phyloP scores from a whole-genome alignment of 208 protist genomes.

The Leishmania lainsoni region DNA sequence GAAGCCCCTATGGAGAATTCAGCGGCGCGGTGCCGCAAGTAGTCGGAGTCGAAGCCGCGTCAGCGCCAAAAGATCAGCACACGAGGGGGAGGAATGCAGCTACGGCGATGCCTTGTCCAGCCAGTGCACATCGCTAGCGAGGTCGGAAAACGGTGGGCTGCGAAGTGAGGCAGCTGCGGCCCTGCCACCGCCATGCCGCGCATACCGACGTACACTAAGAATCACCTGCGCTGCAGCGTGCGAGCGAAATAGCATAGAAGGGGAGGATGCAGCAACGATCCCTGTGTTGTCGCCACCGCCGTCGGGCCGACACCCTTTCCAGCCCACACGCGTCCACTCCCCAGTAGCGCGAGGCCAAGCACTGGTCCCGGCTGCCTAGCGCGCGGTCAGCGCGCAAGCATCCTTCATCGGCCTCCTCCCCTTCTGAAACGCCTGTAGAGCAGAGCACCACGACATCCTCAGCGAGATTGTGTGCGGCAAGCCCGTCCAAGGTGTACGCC shows the following conservation, averaged over 20 bases:
- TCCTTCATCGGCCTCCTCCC: not conserved
- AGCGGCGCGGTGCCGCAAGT: not conserved
- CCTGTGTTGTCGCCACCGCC: not conserved
- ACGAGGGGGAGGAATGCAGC: not conserved
- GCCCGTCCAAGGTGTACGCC: conserved; percentile 7
- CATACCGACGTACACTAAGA: conserved; percentile 27
- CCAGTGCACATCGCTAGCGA: not conserved
- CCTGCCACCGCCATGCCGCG: conserved; percentile 1
- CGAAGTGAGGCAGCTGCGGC: not conserved
- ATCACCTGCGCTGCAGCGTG: conserved; percentile 9
- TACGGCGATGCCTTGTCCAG: not conserved
- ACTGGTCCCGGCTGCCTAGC: not conserved
- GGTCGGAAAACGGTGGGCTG: conserved; percentile 1
- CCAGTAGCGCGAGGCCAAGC: conserved; percentile 2
- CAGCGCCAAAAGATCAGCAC: not conserved
- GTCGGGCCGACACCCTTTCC: not conserved
- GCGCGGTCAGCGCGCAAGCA: conserved; percentile 2
- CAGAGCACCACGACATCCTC: not conserved
- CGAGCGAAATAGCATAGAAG: not conserved
- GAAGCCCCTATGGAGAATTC: not conserved
- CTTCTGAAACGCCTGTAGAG: not conserved
- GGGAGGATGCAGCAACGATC: not conserved
- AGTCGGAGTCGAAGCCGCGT: not conserved
- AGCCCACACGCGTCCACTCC: not conserved
- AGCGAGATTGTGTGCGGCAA: not conserved